Evolutionary conservation across 2,329 filamentous ascomycete genomes (phyloP).

Genomic region (Teratosphaeria nubilosa): DNA sequence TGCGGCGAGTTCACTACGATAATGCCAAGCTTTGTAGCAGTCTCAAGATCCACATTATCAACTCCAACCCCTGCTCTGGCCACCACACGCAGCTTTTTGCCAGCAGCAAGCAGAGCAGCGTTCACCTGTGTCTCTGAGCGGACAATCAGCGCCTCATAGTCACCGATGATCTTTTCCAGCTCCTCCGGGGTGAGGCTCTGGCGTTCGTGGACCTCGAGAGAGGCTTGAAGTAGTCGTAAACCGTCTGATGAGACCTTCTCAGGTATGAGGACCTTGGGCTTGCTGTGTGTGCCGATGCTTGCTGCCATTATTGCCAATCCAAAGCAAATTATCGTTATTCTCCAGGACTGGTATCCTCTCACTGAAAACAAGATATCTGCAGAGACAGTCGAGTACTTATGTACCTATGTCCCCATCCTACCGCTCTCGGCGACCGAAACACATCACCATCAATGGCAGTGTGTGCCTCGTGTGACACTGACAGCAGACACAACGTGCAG

Average conservation of each 20-base stretch:
- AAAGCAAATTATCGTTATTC: background rate
- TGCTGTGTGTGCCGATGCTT: conserved; percentile 5
- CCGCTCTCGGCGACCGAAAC: background rate
- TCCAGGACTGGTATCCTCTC: background rate
- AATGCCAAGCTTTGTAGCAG: conserved; percentile 62
- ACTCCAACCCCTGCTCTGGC: conserved; percentile 73
- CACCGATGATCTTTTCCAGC: conserved; percentile 55
- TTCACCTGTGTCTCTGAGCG: conserved; percentile 77
- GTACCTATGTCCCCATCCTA: background rate
- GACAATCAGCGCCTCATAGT: conserved; percentile 68
- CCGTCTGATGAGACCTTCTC: conserved; percentile 76
- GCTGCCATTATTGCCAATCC: background rate
- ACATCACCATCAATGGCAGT: background rate
- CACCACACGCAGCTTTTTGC: conserved; percentile 62
- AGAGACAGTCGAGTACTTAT: background rate
- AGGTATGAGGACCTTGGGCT: conserved; percentile 56
- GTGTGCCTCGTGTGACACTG: background rate
- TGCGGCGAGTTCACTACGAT: conserved; percentile 72
- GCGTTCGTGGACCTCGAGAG: conserved; percentile 60
- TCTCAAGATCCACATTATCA: conserved; percentile 68
- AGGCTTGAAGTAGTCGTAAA: conserved; percentile 54
- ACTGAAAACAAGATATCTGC: background rate
- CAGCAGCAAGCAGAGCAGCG: conserved; percentile 53
- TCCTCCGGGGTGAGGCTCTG: conserved; percentile 53
- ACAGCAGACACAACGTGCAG: background rate